Conservation (phyloP, 2,329 filamentous ascomycete genomes). For the Incumbomyces delicatus region DNA sequence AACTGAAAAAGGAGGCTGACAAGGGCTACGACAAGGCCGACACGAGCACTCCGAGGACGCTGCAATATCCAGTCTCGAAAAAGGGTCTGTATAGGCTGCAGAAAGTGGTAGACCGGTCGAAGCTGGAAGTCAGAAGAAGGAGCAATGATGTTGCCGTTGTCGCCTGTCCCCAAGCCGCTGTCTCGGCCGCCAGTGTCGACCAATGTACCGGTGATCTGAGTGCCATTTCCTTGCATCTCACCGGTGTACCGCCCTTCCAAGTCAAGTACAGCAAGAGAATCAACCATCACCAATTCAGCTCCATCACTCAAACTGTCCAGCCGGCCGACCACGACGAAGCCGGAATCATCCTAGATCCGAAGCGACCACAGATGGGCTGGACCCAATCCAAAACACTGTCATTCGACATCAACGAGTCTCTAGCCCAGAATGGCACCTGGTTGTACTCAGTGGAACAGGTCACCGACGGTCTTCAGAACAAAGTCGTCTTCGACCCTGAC, state of each 20-base stretch:
- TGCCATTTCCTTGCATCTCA: constrained; percentile 69
- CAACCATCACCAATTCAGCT: constrained; percentile 72
- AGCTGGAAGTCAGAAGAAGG: constrained; percentile 75
- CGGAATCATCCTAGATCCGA: constrained; percentile 50
- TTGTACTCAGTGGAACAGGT: constrained; percentile 87
- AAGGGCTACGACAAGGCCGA: constrained; percentile 45
- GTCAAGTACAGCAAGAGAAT: constrained; percentile 85
- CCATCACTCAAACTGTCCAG: constrained; percentile 87
- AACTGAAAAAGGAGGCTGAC: constrained; percentile 60
- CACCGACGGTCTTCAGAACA: constrained; percentile 79
- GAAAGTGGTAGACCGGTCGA: constrained; percentile 84
- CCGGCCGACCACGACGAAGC: constrained; percentile 78
- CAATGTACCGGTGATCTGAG: constrained; percentile 84
- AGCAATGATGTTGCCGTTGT: constrained; percentile 74
- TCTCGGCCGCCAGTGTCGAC: constrained; percentile 54
- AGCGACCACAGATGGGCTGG: constrained; percentile 56
- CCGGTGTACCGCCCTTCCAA: constrained; percentile 81
- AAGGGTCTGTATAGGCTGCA: constrained; percentile 77
- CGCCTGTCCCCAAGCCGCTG: constrained; percentile 67
- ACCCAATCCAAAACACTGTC: constrained; percentile 63
- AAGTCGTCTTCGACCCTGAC: constrained; percentile 55
- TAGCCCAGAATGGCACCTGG: constrained; percentile 71
- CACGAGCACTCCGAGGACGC: constrained; percentile 50
- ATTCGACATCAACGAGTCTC: constrained; percentile 82
- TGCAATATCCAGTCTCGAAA: constrained; percentile 70